A percentile compares a stretch with the other conserved stretches of the same genome.
Evolutionary conservation across 2,329 filamentous ascomycete species (phyloP).

Genomic region (Trichophyton equinum): DNA sequence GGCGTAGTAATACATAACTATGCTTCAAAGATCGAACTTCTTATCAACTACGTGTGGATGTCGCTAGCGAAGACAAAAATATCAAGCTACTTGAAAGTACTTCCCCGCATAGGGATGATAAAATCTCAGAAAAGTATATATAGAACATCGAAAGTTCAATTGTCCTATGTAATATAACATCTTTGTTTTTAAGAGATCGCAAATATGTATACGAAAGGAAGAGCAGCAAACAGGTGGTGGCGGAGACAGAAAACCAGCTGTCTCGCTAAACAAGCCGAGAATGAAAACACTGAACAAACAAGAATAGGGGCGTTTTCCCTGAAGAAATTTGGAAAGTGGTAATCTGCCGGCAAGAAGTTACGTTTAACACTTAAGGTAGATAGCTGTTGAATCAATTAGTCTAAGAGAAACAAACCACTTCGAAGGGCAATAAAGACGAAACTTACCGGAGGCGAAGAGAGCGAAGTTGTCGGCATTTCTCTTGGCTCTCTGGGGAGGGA

Average conservation of each 20-base stretch:
- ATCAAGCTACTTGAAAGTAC: no score
- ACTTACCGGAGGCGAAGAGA: constrained; percentile 39
- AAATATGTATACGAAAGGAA: not conserved
- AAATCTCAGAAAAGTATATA: not conserved
- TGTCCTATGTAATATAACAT: not conserved
- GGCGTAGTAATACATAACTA: no score
- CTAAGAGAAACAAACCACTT: not conserved
- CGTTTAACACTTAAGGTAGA: constrained; percentile 8
- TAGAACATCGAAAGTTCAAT: not conserved
- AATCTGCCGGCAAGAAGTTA: not conserved
- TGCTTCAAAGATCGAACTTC: no score
- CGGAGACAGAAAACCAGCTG: not conserved
- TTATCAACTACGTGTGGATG: no score
- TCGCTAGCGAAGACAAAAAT: no score
- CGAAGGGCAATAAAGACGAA: not conserved
- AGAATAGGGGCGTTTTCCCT: not conserved
- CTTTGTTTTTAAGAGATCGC: not conserved
- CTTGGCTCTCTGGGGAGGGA: constrained; percentile 41
- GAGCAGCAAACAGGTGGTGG: not conserved
- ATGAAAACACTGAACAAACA: not conserved
- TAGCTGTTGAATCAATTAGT: not conserved
- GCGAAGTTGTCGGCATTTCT: constrained; percentile 54
- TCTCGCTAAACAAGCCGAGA: not conserved
- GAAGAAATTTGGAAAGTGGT: not conserved
- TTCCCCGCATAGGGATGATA: no score